Percentiles rank a stretch among this genome's conserved stretches.
Conservation (phyloP, 2,329 filamentous ascomycete species). For the Claviceps sp. region DNA sequence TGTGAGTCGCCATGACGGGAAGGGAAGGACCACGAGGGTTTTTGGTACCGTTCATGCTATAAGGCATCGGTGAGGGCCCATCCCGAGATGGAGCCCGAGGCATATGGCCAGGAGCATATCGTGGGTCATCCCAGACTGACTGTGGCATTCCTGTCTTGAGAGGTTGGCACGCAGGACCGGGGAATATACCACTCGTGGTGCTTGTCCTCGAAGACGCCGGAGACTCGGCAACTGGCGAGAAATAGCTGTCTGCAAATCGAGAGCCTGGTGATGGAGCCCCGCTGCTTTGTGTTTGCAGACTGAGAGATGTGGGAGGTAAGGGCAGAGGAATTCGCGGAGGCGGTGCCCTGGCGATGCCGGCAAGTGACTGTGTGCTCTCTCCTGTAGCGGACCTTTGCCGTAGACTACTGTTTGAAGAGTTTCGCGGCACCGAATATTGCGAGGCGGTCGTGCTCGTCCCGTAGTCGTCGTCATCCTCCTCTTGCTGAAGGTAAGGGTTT, state of each 20-base stretch:
- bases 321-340: constrained; percentile 61
- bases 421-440: constrained; percentile 23
- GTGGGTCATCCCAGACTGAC: constrained; percentile 59
- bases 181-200: constrained; percentile 61
- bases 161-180: constrained; percentile 42
- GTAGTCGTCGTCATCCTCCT: constrained; percentile 48
- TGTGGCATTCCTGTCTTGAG: constrained; percentile 56
- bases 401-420: constrained; percentile 58
- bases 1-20: constrained; percentile 51
- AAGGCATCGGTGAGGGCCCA: constrained; percentile 52
- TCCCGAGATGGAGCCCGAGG: constrained; percentile 70
- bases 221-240: constrained; percentile 75
- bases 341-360: constrained; percentile 43
- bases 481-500: constrained; percentile 64
- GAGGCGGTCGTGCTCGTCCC: constrained; percentile 22
- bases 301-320: constrained; percentile 44
- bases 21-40: constrained; percentile 66
- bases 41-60: constrained; percentile 48
- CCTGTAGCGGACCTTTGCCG: constrained; percentile 64
- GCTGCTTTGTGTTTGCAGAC: constrained; percentile 47
- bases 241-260: constrained; percentile 69
- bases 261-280: constrained; percentile 45
- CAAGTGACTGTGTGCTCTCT: constrained; percentile 50
- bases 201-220: constrained; percentile 65
- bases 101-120: constrained; percentile 82